phyloP scores from a whole-genome alignment of 148 eudicot species.

The Heliosperma pusillum region DNA sequence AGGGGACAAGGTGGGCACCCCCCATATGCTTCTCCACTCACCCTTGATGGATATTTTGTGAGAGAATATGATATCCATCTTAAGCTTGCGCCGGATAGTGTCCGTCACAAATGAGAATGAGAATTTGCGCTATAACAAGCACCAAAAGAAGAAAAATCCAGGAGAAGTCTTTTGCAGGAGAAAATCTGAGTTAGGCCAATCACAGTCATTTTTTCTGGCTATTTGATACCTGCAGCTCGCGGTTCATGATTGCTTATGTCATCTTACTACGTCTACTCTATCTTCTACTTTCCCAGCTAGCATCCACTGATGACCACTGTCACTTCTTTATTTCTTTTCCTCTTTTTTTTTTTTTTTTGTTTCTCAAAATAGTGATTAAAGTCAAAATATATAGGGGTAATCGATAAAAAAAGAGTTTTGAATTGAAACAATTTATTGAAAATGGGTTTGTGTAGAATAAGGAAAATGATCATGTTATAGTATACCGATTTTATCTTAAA shows the following conservation, averaged over 20 bases:
- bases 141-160: slow-evolving; percentile 21
- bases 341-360: not conserved
- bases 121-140: slow-evolving; percentile 4
- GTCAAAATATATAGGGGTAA: no score
- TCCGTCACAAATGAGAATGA: no score
- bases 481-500: no score
- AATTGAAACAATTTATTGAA: no score
- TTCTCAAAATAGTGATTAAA: not conserved
- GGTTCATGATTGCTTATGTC: slow-evolving; percentile 28
- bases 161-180: slow-evolving; percentile 10
- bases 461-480: no score
- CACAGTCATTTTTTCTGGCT: not conserved
- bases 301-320: slow-evolving; percentile 10
- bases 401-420: no score
- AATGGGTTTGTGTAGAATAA: no score
- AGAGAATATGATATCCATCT: no score
- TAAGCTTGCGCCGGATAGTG: no score
- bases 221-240: slow-evolving; percentile 12
- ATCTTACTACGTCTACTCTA: not conserved
- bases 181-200: slow-evolving; percentile 10
- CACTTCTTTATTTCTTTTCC: not conserved
- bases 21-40: no score
- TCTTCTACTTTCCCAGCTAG: not conserved
- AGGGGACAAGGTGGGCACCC: no score
- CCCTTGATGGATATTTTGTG: no score